Evolutionary conservation across 352 stramenopile genomes (phyloP), one percentile per base, ranked within the genome.

Genomic region (Globisporangium iwayamae): DNA sequence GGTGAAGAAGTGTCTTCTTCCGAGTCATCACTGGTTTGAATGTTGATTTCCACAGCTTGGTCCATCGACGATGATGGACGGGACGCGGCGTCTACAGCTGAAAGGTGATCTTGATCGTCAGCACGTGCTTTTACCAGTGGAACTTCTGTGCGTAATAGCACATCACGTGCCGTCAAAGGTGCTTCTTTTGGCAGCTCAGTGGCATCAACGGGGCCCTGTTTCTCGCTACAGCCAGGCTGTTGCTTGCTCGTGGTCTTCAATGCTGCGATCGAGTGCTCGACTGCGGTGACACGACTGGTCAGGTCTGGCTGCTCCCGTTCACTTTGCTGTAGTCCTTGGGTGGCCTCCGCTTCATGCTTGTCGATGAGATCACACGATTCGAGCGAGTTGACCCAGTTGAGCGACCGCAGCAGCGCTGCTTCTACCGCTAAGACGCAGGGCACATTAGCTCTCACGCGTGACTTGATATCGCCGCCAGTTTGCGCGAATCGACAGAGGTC

Each of bases 401-500:
- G 77, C 1, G 75, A 77, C 51, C 43, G 36, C 6, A 46, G 55
- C 6, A 89, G 57, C 5, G 69, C 62, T 0, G 54, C 57, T 2
- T 45, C 62, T 0, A 86, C 55, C 2, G 65, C 54, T n/a, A 28
- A 20, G 36, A 59, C 25, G 9, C 77, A 85, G 2, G 64, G 28
- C 18, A 30, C 22, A 28, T 45, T 28, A 13, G 32, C 22, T 0
- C 54, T 64, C 0, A 25, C n/a, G n/a, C 45, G 18, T 16, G 14
- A 43, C 9, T 38, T 22, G 16, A 13, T 28, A 18, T 16, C 30
- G 2, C 3, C n/a, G 0, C 30, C n/a, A 3, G 30, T 14, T 30
- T 62, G 54, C 11, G 72, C 56, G 43, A 87, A 81, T 45, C 28
- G 45, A 56, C 78, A 89, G 9, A 85, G 66, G 22, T 83, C 78